A percentile compares a stretch with the other conserved stretches of the same genome.
Conservation (phyloP, 73 alveolate species). For the Urostyla sp. region DNA sequence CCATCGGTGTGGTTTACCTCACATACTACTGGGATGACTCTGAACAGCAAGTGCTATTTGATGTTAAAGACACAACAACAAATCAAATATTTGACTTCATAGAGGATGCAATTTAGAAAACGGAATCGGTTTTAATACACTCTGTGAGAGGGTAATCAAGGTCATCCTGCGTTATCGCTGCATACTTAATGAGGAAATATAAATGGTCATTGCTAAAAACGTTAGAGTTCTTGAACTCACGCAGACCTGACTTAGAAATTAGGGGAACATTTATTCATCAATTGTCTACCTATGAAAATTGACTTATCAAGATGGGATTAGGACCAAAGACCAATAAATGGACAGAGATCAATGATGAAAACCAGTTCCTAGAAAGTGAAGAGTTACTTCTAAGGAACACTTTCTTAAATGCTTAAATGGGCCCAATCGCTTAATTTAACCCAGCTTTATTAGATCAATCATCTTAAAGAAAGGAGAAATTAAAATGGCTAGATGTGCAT, state of each 20-base stretch:
- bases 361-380: slow-evolving; percentile 67
- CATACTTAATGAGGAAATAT: slow-evolving; percentile 80
- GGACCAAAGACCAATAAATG: slow-evolving; percentile 82
- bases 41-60: slow-evolving; percentile 85
- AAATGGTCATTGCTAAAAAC: slow-evolving; percentile 83
- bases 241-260: slow-evolving; percentile 84
- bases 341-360: slow-evolving; percentile 82
- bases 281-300: slow-evolving; percentile 84
- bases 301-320: slow-evolving; percentile 66
- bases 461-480: background rate
- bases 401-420: slow-evolving; percentile 88
- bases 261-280: slow-evolving; percentile 80
- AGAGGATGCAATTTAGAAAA: slow-evolving; percentile 76
- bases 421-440: slow-evolving; percentile 80
- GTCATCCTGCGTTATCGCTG: slow-evolving; percentile 74
- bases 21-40: slow-evolving; percentile 93
- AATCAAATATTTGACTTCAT: slow-evolving; percentile 66
- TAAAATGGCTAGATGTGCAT: slow-evolving; percentile 59
- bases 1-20: slow-evolving; percentile 92
- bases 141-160: slow-evolving; percentile 78
- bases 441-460: slow-evolving; percentile 17
- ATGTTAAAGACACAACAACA: slow-evolving; percentile 67
- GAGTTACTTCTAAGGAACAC: slow-evolving; percentile 92
- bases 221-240: slow-evolving; percentile 70
- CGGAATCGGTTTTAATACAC: slow-evolving; percentile 76